A percentile compares a stretch with the other conserved stretches of the same genome.
Evolutionary conservation across 2,329 filamentous ascomycete species (phyloP).

Genomic region (Fusarium drepaniforme): DNA sequence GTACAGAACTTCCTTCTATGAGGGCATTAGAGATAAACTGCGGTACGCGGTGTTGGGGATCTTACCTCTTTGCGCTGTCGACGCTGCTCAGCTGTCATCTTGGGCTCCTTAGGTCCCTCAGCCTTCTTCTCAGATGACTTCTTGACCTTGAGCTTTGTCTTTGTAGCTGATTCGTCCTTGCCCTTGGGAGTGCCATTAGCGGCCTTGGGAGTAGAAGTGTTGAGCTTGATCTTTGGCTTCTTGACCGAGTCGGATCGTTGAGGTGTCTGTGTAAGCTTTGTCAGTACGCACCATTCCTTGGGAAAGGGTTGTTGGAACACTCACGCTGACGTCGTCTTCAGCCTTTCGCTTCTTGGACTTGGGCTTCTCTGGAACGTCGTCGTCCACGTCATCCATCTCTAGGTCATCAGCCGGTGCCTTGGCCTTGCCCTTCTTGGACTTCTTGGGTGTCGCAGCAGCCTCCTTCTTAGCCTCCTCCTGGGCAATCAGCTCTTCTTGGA

Average conservation of each 20-base stretch:
- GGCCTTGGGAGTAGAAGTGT: conserved; percentile 55
- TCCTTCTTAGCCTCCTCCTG: conserved; percentile 61
- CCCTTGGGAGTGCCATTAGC: conserved; percentile 56
- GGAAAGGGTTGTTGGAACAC: conserved; percentile 13
- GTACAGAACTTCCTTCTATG: conserved; percentile 84
- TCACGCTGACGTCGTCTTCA: conserved; percentile 74
- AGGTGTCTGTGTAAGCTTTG: conserved; percentile 59
- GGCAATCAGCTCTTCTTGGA: conserved; percentile 73
- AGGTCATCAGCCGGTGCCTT: conserved; percentile 68
- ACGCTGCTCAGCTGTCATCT: conserved; percentile 70
- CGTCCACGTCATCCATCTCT: conserved; percentile 73
- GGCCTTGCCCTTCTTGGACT: conserved; percentile 59
- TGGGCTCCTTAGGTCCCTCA: conserved; percentile 65
- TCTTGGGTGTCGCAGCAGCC: conserved; percentile 56
- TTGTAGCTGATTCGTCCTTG: conserved; percentile 65
- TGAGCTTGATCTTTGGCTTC: conserved; percentile 77
- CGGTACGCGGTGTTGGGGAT: background rate
- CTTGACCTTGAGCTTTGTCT: conserved; percentile 67
- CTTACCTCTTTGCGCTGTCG: conserved; percentile 70
- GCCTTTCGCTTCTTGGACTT: conserved; percentile 85
- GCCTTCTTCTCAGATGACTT: conserved; percentile 70
- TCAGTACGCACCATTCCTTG: conserved; percentile 24
- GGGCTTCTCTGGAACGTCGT: conserved; percentile 71
- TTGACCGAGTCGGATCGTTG: conserved; percentile 72
- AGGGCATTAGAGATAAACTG: conserved; percentile 48